Evolutionary conservation across 192 early-diverging fungal genomes (phyloP), one percentile per base, ranked within the genome.

Genomic region (Mortierella alpina): DNA sequence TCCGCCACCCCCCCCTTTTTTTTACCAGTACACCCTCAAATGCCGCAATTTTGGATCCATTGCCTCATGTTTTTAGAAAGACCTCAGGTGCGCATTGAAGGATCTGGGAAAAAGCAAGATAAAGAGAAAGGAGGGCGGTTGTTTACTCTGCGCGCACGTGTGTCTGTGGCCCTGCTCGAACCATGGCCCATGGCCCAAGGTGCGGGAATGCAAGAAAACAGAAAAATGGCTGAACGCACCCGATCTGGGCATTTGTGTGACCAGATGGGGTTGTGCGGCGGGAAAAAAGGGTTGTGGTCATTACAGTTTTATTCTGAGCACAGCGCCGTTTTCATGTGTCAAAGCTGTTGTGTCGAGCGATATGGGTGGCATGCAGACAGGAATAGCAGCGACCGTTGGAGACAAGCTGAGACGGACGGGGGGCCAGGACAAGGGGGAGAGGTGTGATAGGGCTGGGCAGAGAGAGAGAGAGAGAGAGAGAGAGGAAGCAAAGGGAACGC

Each of bases 251-350:
- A 31, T 2, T 41, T 59, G 13, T 40, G 40, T 59, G 31, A 31
- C 31, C 31, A 31, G 31, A 31, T 31, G 31, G 31, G 31, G 31
- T 14, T 18, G 15, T 41, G 39, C 14, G 40, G 58, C 58, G 58
- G 58, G 40, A 59, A 59, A 59, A 59, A 58, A 4, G 5, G 9
- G 31, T 31, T 31, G 31, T 31, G 31, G 31, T 3, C 31, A 31
- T 31, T 31, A 31, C 31, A 31, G 31, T 31, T 31, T 31, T 31
- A 2, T 31, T 59, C 22, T 59, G 58, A 59, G 58, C 58, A 59
- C 58, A 59, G 58, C 7, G 17, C 7, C 54, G 31, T 6, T 56
- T 22, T 18, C 58, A 59, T 59, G 58, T 59, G 58, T 59, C 42
- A 42, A 31, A 31, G 31, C 31, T 31, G 3, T 31, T 31, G 31